phyloP scores from a whole-genome alignment of 345 rosid species.

The Odontarrhena argentea region DNA sequence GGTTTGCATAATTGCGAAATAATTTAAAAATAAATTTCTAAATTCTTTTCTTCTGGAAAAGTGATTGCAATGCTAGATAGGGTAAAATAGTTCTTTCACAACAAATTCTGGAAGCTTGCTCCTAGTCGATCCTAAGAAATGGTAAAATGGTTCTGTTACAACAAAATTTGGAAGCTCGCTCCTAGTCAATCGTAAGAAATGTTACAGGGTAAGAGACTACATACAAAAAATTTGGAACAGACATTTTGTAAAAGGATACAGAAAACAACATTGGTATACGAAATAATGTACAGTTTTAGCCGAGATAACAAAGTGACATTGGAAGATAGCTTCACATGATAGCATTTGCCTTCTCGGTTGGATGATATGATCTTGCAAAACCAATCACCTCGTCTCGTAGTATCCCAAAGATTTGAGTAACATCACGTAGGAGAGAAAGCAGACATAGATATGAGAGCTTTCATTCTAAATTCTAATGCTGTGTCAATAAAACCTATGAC shows the following conservation, averaged over 20 bases:
- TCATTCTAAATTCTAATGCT: too few species aligned
- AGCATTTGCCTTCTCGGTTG: background rate
- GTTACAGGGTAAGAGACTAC: slow-evolving; percentile 6
- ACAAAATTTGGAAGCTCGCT: background rate
- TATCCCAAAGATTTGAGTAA: slow-evolving; percentile 7
- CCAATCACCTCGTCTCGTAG: background rate
- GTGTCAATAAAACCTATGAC: too few species aligned
- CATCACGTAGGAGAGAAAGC: background rate
- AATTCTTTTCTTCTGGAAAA: too few species aligned
- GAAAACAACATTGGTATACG: slow-evolving; percentile 12
- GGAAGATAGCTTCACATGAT: slow-evolving; percentile 19
- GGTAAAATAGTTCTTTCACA: slow-evolving; percentile 1
- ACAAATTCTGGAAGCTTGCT: background rate
- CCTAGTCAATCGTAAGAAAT: slow-evolving; percentile 10
- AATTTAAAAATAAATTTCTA: too few species aligned
- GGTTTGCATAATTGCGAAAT: too few species aligned
- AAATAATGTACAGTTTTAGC: slow-evolving; percentile 25
- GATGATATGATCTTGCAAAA: too few species aligned
- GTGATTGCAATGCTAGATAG: slow-evolving; percentile 1
- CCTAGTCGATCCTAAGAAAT: slow-evolving; percentile 11
- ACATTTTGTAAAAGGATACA: slow-evolving; percentile 15
- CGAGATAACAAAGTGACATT: background rate
- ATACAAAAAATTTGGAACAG: slow-evolving; percentile 22
- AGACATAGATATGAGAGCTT: slow-evolving; percentile 5
- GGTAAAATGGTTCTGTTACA: background rate